A percentile compares a stretch with the other conserved stretches of the same genome.
Evolutionary conservation across 768 basidiomycete genomes (phyloP).

Genomic region (Rubroboletus satanas): DNA sequence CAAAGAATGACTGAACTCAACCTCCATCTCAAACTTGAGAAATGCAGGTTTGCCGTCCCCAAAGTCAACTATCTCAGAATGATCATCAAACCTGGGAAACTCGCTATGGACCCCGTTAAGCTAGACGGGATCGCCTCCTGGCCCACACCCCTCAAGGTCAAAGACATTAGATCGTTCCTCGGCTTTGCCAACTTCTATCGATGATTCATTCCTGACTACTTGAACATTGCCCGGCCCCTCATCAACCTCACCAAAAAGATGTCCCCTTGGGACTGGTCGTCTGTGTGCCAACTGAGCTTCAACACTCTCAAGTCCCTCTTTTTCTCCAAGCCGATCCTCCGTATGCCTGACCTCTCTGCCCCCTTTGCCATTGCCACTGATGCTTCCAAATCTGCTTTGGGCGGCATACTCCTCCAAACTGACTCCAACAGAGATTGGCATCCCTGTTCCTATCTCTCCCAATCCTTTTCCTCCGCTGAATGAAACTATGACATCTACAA

Average conservation of each 20-base stretch:
- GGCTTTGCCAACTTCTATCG: no score
- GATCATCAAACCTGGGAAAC: no score
- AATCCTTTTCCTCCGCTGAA: rapidly evolving
- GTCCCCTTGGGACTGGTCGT: no score
- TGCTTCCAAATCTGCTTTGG: rapidly evolving
- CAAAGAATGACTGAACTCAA: neutral
- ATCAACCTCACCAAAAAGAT: neutral
- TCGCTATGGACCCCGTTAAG: no score
- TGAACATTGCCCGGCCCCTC: no score
- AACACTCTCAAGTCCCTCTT: rapidly evolving
- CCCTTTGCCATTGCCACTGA: no score
- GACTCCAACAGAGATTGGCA: neutral
- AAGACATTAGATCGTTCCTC: neutral
- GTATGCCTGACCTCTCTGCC: rapidly evolving
- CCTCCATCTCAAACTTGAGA: neutral
- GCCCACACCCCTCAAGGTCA: no score
- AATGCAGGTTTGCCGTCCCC: neutral
- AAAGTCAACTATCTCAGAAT: no score
- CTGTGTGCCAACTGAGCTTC: no score
- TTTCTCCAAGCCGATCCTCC: rapidly evolving
- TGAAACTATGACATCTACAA: neutral
- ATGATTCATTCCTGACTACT: no score
- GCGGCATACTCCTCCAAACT: rapidly evolving
- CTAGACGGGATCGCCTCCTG: no score
- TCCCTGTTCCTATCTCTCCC: neutral